Evolutionary conservation across 345 rosid genomes (phyloP).

Genomic region (Durio zibethinus): DNA sequence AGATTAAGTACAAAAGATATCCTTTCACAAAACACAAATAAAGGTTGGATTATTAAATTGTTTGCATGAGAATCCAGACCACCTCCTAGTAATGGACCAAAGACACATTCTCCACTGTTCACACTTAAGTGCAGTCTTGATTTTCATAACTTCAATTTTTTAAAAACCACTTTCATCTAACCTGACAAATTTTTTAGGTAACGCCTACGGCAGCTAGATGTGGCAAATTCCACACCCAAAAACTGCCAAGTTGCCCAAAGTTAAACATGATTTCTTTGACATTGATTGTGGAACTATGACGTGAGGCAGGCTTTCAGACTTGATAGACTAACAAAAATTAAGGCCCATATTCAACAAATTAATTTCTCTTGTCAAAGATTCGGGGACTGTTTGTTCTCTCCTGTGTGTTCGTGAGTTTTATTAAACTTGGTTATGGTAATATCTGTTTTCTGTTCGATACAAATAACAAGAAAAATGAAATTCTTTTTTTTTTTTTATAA

Average conservation of each 20-base stretch:
- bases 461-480: too few species aligned
- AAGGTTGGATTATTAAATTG: neutral
- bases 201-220: neutral
- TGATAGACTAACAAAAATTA: too few species aligned
- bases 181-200: neutral
- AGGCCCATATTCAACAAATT: neutral
- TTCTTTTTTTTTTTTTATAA: too few species aligned
- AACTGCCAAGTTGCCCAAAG: neutral
- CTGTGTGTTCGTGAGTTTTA: too few species aligned
- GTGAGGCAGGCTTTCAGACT: neutral
- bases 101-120: slow-evolving; percentile 3
- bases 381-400: neutral
- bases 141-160: neutral
- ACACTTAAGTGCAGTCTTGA: neutral
- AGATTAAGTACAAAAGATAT: neutral
- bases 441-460: too few species aligned
- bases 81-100: neutral
- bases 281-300: neutral
- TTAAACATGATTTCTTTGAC: neutral
- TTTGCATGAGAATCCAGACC: neutral
- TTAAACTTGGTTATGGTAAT: too few species aligned
- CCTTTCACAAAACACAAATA: neutral
- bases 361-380: neutral
- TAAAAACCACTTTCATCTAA: neutral
- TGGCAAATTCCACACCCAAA: neutral